A percentile compares a stretch with the other conserved stretches of the same genome.
Evolutionary conservation across 169 alveolate genomes (phyloP).

Genomic region (Cryptosporidium viatorum): DNA sequence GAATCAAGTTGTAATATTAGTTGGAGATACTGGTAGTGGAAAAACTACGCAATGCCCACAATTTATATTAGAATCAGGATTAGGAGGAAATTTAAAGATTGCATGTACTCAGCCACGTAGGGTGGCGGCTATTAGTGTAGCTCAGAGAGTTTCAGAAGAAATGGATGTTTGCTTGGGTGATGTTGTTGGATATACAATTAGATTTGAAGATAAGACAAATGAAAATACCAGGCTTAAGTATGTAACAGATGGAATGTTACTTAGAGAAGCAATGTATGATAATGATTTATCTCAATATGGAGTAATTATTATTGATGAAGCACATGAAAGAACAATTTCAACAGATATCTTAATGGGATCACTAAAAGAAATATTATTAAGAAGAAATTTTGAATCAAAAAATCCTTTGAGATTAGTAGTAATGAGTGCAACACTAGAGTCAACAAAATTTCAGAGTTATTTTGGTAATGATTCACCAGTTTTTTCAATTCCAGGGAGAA

Average conservation of each 20-base stretch:
- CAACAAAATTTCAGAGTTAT: conserved; percentile 93
- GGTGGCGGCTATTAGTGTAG: conserved; percentile 99
- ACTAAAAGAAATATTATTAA: conserved; percentile 91
- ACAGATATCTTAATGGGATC: conserved; percentile 98
- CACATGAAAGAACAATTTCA: conserved; percentile 98
- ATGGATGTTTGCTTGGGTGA: conserved; percentile 90
- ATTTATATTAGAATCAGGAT: conserved; percentile 89
- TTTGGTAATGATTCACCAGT: conserved; percentile 94
- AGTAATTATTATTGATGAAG: conserved; percentile 96
- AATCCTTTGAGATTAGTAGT: conserved; percentile 90
- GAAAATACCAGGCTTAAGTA: conserved; percentile 92
- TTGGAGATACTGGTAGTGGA: conserved; percentile 99
- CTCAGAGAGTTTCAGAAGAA: conserved; percentile 98
- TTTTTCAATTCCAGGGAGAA: conserved; percentile 96
- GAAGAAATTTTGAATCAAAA: conserved; percentile 84
- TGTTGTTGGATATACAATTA: conserved; percentile 96
- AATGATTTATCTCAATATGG: conserved; percentile 90
- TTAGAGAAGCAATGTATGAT: conserved; percentile 96
- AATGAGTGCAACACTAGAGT: conserved; percentile 98
- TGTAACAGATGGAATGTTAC: conserved; percentile 98
- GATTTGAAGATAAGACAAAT: conserved; percentile 96
- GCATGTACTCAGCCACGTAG: conserved; percentile 99
- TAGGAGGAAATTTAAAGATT: conserved; percentile 87
- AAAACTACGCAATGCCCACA: conserved; percentile 98
- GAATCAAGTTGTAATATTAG: conserved; percentile 83